Evolutionary conservation across 257 asterid species (phyloP).

Genomic region (Forsythia viridissima): DNA sequence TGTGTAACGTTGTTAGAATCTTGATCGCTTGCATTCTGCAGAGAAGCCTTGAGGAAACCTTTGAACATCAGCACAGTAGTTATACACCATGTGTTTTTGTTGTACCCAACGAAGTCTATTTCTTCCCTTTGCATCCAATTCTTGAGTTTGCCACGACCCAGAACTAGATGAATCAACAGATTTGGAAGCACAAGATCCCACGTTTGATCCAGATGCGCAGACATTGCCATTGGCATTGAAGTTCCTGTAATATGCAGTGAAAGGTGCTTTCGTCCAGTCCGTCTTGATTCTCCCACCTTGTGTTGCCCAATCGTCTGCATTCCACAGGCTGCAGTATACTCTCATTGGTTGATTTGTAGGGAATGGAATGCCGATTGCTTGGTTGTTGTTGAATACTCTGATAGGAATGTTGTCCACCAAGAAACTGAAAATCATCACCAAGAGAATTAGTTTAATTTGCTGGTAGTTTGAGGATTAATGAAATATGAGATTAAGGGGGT

Average conservation of each 20-base stretch:
- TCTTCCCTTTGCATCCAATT: conserved; percentile 18
- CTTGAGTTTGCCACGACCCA: background rate
- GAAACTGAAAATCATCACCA: conserved; percentile 34
- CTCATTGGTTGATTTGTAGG: conserved; percentile 35
- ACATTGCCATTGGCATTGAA: conserved; percentile 6
- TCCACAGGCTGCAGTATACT: conserved; percentile 22
- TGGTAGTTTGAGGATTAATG: too few relatives aligned
- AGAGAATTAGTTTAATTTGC: too few relatives aligned
- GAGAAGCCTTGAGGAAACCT: conserved; percentile 27
- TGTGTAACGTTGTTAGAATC: background rate
- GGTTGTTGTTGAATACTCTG: conserved; percentile 48
- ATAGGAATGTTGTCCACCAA: conserved; percentile 51
- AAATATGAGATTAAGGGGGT: too few relatives aligned
- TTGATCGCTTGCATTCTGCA: conserved; percentile 23
- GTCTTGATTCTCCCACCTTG: conserved; percentile 34
- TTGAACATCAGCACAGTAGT: conserved; percentile 19
- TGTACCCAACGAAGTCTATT: conserved; percentile 24
- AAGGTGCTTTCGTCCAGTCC: conserved; percentile 22
- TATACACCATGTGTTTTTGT: conserved; percentile 18
- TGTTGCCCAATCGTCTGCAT: conserved; percentile 35
- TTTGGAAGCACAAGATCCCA: background rate
- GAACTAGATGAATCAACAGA: background rate
- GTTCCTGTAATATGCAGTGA: conserved; percentile 20
- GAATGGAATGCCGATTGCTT: conserved; percentile 37
- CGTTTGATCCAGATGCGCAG: conserved; percentile 12